Percentiles rank a stretch among this genome's conserved stretches.
These are phyloP conservation scores for Pseudocercospora fijiensis DNA, from an alignment of 2,329 filamentous ascomycete genomes.

Conservation along the genomic window DNA sequence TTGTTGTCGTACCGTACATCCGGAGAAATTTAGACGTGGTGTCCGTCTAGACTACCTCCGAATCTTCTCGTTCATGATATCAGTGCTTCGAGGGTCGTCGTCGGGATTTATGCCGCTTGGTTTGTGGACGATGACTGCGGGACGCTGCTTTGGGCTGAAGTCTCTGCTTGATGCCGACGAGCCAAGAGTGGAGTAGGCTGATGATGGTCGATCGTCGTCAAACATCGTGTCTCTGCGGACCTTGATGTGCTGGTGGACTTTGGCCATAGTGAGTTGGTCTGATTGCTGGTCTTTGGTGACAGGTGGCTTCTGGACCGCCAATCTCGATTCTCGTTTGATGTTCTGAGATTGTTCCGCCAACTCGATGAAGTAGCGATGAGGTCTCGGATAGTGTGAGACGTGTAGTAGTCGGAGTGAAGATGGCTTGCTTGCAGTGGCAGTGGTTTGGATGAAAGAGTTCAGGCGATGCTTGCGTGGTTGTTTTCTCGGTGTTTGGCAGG, in stretches of 20 bases:
- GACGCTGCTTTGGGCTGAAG: conserved; percentile 5
- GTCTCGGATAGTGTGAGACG: neutral
- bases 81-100: conserved; percentile 14
- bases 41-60: neutral
- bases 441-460: neutral
- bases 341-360: neutral
- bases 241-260: conserved; percentile 8
- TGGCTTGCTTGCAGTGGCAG: neutral
- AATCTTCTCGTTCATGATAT: neutral
- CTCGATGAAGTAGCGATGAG: neutral
- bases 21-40: neutral
- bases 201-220: neutral
- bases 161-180: conserved; percentile 2
- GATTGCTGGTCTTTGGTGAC: neutral
- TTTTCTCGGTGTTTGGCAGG: neutral
- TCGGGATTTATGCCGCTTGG: conserved; percentile 16
- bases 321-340: neutral
- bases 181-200: conserved; percentile 11
- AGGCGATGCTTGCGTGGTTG: neutral
- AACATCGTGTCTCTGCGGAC: neutral
- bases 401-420: neutral
- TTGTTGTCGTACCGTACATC: neutral
- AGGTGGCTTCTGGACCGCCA: neutral
- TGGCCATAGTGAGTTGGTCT: conserved; percentile 8
- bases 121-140: conserved; percentile 21